A percentile compares a stretch with the other conserved stretches of the same genome.
Conservation (phyloP, 2,329 filamentous ascomycete species). For the Claviceps africana region DNA sequence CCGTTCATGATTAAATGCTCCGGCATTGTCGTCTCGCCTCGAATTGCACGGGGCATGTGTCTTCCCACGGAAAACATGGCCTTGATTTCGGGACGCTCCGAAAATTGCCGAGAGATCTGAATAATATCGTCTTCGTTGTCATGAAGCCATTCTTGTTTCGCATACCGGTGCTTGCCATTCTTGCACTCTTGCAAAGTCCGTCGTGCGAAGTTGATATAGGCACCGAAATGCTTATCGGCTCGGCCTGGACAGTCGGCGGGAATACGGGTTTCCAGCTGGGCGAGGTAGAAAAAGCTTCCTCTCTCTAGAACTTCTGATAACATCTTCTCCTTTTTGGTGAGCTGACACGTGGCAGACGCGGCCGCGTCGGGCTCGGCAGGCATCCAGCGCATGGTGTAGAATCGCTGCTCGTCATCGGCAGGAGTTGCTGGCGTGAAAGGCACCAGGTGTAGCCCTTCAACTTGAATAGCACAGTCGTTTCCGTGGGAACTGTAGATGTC, state of each 20-base stretch:
- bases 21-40: conserved; percentile 20
- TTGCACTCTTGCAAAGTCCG: background rate
- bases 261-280: background rate
- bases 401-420: background rate
- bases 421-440: background rate
- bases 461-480: background rate
- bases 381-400: background rate
- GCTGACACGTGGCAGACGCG: background rate
- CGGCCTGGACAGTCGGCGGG: background rate
- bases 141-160: background rate
- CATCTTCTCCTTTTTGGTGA: background rate
- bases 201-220: background rate
- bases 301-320: background rate
- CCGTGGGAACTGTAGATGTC: background rate
- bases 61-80: conserved; percentile 17
- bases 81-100: conserved; percentile 11
- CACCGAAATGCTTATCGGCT: background rate
- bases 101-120: background rate
- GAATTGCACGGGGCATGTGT: conserved; percentile 19
- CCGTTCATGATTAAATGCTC: conserved; percentile 22
- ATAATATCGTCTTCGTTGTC: background rate
- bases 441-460: background rate
- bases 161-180: background rate
- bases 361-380: background rate
- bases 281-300: background rate